Evolutionary conservation across 1,284 basidiomycete genomes (phyloP).

Genomic region (Ganoderma meredithae): DNA sequence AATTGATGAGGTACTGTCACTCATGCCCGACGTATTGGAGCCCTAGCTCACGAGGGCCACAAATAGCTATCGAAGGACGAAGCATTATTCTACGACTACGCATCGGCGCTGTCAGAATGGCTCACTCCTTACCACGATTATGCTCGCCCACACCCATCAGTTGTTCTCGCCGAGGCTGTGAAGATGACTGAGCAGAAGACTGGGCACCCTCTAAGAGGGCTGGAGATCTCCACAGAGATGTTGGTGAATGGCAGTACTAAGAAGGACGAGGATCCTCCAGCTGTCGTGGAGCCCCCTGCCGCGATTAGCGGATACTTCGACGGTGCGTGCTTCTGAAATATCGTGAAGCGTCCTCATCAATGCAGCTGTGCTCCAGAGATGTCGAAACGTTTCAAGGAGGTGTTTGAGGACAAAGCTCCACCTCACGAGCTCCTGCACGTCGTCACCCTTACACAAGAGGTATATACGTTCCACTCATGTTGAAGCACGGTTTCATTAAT

Average conservation of each 20-base stretch:
- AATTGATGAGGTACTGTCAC: constrained; percentile 55
- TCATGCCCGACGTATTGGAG: neutral
- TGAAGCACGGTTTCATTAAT: neutral
- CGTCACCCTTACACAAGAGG: constrained; percentile 78
- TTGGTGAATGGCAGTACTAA: constrained; percentile 58
- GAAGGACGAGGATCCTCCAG: constrained; percentile 74
- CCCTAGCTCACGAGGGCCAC: neutral
- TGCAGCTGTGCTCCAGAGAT: constrained; percentile 52
- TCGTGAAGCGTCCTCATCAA: neutral
- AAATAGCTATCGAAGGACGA: constrained; percentile 74
- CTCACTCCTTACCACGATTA: constrained; percentile 77
- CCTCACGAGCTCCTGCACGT: constrained; percentile 69
- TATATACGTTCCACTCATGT: constrained; percentile 34
- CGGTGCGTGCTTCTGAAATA: constrained; percentile 42
- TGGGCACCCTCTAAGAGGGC: constrained; percentile 68
- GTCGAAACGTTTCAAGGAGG: constrained; percentile 56
- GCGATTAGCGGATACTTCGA: constrained; percentile 67
- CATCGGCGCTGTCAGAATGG: constrained; percentile 71
- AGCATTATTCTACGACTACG: constrained; percentile 61
- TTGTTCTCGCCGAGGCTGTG: constrained; percentile 75
- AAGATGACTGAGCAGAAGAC: constrained; percentile 74
- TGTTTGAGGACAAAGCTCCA: constrained; percentile 47
- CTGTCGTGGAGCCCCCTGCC: constrained; percentile 65
- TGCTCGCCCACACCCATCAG: constrained; percentile 69
- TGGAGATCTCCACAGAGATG: constrained; percentile 55